These are phyloP conservation scores for Gymnopus androsaceus DNA, from an alignment of 1,284 basidiomycete genomes.

Conservation along the genomic window DNA sequence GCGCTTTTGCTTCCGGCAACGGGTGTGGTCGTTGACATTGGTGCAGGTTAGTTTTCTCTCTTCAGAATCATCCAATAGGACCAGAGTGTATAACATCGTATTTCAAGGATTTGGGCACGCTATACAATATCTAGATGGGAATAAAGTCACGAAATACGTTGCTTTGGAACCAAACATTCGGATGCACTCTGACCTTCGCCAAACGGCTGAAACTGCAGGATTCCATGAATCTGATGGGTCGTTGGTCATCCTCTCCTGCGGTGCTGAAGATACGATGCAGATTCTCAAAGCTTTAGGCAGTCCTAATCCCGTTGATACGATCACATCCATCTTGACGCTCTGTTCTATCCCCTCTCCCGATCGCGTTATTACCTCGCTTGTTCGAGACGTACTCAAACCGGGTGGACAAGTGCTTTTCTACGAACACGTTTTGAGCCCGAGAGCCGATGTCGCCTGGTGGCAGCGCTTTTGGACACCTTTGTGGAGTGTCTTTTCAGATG, in stretches of 20 bases:
- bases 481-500: slow-evolving; percentile 58
- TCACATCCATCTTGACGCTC: slow-evolving; percentile 47
- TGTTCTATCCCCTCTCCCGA: slow-evolving; percentile 47
- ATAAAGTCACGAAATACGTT: slow-evolving; percentile 59
- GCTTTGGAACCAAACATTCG: slow-evolving; percentile 66
- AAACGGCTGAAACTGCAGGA: slow-evolving; percentile 49
- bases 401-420: slow-evolving; percentile 50
- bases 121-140: slow-evolving; percentile 55
- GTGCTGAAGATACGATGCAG: slow-evolving; percentile 44
- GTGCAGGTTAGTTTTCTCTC: slow-evolving; percentile 52
- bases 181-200: slow-evolving; percentile 62
- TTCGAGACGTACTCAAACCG: slow-evolving; percentile 40
- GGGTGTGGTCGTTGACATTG: slow-evolving; percentile 69
- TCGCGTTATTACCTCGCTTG: slow-evolving; percentile 35
- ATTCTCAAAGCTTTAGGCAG: slow-evolving; percentile 30
- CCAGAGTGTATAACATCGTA: too few relatives aligned
- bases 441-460: slow-evolving; percentile 50
- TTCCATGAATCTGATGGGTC: slow-evolving; percentile 51
- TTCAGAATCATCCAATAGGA: not conserved
- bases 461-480: slow-evolving; percentile 69
- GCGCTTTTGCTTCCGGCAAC: slow-evolving; percentile 54
- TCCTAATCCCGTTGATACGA: slow-evolving; percentile 37
- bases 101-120: slow-evolving; percentile 48
- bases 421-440: slow-evolving; percentile 48
- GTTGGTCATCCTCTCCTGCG: slow-evolving; percentile 41